Evolutionary conservation across 371 early-diverging fungal genomes (phyloP).

Genomic region (Syncephalastrum contaminatum): DNA sequence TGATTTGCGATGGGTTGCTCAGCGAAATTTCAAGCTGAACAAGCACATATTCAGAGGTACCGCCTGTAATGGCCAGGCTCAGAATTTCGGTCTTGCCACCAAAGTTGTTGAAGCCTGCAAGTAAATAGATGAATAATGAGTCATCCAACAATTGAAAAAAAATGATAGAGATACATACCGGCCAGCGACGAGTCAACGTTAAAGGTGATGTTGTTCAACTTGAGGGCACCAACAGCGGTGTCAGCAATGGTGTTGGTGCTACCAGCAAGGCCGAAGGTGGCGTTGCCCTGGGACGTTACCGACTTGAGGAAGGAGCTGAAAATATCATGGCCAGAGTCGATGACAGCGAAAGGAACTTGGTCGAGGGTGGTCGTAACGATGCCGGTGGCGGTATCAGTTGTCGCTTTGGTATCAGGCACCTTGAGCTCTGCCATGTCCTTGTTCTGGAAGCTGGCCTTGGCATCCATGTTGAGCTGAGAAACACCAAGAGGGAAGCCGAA

Average conservation of each 20-base stretch:
- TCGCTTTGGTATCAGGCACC: conserved; percentile 43
- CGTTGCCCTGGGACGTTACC: conserved; percentile 33
- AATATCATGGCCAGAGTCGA: conserved; percentile 20
- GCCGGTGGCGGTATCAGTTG: conserved; percentile 35
- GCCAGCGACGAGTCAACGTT: conserved; percentile 43
- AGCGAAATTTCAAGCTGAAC: conserved; percentile 42
- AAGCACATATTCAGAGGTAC: conserved; percentile 35
- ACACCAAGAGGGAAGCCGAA: conserved; percentile 56
- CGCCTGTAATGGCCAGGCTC: conserved; percentile 43
- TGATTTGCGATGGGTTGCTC: conserved; percentile 52
- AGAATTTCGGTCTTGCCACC: conserved; percentile 41
- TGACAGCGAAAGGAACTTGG: conserved; percentile 40
- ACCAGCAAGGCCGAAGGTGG: conserved; percentile 45
- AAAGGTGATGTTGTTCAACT: conserved; percentile 41
- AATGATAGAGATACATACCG: conserved; percentile 30
- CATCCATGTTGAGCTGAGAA: conserved; percentile 43
- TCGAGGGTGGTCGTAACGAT: conserved; percentile 37
- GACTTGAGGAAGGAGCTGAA: conserved; percentile 46
- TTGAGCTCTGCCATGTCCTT: conserved; percentile 44
- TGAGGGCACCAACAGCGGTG: conserved; percentile 48
- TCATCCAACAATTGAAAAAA: not conserved
- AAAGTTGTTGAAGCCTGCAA: conserved; percentile 31
- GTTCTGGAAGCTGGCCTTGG: conserved; percentile 26
- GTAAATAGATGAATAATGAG: not conserved
- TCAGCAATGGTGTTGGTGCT: conserved; percentile 44